Conservation (phyloP, 495 filamentous ascomycete species). For the Neurospora sp. region DNA sequence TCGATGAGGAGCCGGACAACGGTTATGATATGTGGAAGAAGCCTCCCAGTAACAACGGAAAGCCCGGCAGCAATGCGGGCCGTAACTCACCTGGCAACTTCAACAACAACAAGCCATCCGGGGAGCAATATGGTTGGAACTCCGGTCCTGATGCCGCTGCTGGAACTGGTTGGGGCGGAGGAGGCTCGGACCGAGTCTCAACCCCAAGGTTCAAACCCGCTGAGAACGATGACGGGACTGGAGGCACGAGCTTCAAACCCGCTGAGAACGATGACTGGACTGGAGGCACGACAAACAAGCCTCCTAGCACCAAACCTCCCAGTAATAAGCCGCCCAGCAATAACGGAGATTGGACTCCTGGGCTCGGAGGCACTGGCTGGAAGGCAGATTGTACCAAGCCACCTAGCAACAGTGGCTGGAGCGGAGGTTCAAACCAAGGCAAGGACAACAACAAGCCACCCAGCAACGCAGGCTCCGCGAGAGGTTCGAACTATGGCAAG, state of each 20-base stretch:
- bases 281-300: background rate
- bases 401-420: background rate
- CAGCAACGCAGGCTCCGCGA: background rate
- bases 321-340: background rate
- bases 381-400: background rate
- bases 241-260: background rate
- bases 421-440: background rate
- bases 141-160: background rate
- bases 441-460: background rate
- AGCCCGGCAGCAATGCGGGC: background rate
- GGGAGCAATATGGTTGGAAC: background rate
- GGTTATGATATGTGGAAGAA: background rate
- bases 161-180: background rate
- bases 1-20: background rate
- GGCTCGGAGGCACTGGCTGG: background rate
- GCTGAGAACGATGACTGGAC: background rate
- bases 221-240: background rate
- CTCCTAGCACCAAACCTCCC: background rate
- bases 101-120: background rate
- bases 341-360: slow-evolving; percentile 3
- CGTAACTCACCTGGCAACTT: background rate
- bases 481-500: background rate
- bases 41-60: background rate
- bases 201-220: background rate
- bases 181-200: background rate